phyloP scores from a whole-genome alignment of 208 protist species.

The Perkinsela sp. region DNA sequence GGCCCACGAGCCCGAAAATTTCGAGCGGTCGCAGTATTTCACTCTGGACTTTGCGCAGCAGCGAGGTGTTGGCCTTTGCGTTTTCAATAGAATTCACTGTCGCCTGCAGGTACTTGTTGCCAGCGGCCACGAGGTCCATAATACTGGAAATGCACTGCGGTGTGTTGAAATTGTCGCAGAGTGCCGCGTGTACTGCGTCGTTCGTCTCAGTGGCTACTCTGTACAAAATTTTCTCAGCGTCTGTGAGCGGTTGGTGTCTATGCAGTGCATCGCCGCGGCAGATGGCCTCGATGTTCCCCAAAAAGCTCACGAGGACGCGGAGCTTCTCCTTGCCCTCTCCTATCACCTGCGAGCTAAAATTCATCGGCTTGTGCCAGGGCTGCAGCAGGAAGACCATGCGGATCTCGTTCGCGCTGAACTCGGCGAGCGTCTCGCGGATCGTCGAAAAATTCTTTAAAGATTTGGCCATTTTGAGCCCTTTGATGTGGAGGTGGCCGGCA shows the following conservation, averaged over 20 bases:
- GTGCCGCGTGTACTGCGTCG: constrained; percentile 32
- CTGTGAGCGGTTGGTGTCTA: constrained; percentile 15
- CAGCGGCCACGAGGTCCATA: constrained; percentile 24
- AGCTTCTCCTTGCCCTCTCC: constrained; percentile 40
- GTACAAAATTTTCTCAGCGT: constrained; percentile 19
- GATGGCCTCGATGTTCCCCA: constrained; percentile 28
- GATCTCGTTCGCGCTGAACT: constrained; percentile 45
- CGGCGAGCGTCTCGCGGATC: constrained; percentile 46
- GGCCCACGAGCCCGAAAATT: constrained; percentile 57
- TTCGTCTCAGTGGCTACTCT: constrained; percentile 13
- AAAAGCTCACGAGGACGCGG: constrained; percentile 43
- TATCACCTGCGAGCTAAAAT: constrained; percentile 70
- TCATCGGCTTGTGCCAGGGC: constrained; percentile 53
- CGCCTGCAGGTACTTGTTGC: constrained; percentile 49
- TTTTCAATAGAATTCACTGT: background rate
- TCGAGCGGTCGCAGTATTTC: constrained; percentile 70
- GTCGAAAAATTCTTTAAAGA: constrained; percentile 98
- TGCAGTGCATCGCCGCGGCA: constrained; percentile 15
- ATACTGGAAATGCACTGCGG: constrained; percentile 27
- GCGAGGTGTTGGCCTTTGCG: constrained; percentile 14
- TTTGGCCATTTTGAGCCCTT: constrained; percentile 96
- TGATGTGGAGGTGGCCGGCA: constrained; percentile 85
- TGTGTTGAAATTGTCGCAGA: constrained; percentile 80
- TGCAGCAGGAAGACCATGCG: constrained; percentile 80
- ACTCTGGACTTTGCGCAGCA: constrained; percentile 31